A percentile compares a stretch with the other conserved stretches of the same genome.
Conservation (phyloP, 1,284 basidiomycete genomes). For the Papiliotrema nemorosa region DNA sequence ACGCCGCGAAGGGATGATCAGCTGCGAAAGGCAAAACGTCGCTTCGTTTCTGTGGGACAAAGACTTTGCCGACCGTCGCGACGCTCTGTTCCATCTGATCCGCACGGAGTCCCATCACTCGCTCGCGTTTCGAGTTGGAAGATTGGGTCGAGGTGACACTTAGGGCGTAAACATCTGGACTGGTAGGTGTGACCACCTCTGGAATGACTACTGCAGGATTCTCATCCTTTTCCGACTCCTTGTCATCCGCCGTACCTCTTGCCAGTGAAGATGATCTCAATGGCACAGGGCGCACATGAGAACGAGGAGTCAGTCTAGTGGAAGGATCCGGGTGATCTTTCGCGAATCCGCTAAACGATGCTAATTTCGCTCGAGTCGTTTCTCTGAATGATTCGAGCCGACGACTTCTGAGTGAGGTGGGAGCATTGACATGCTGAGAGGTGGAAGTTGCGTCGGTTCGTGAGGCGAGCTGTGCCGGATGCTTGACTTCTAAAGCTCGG, state of each 20-base stretch:
- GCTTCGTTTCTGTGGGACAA: slow-evolving; percentile 1
- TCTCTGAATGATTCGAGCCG: not conserved
- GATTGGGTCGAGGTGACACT: slow-evolving; percentile 3
- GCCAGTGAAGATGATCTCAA: not conserved
- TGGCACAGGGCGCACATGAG: no score
- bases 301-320: not conserved
- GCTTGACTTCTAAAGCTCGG: not conserved
- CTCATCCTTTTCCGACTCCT: no score
- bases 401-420: no score
- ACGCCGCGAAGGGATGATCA: slow-evolving; percentile 1
- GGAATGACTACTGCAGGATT: not conserved
- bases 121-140: not conserved
- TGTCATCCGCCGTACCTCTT: not conserved
- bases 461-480: not conserved
- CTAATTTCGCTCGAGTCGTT: not conserved
- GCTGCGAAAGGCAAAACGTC: slow-evolving; percentile 4
- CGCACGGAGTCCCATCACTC: slow-evolving; percentile 1
- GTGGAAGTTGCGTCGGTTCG: not conserved
- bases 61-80: not conserved
- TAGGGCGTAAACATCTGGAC: not conserved
- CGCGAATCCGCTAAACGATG: not conserved
- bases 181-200: not conserved
- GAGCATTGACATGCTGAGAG: not conserved
- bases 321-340: not conserved
- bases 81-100: not conserved